These are phyloP conservation scores for Betula pendula DNA, from an alignment of 306 rosid genomes.

Conservation along the genomic window DNA sequence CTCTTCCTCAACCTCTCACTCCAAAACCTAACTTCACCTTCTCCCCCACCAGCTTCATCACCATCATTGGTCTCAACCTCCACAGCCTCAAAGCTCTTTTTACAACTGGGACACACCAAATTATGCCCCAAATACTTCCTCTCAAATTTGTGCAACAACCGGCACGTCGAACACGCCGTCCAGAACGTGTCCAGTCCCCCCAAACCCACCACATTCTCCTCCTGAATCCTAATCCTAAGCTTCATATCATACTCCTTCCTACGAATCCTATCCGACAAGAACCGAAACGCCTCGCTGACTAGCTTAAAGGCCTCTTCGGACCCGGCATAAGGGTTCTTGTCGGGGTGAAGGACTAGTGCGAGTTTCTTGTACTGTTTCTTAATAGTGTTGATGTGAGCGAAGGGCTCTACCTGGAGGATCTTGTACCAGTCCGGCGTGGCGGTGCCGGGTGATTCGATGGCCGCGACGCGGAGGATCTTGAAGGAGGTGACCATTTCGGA, in stretches of 20 bases:
- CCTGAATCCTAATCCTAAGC: constrained; percentile 62
- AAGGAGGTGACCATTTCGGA: constrained; percentile 64
- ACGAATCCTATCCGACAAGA: constrained; percentile 58
- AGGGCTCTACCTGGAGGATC: constrained; percentile 65
- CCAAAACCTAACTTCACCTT: constrained; percentile 31
- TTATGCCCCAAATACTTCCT: constrained; percentile 62
- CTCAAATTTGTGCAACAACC: constrained; percentile 76
- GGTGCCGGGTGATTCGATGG: constrained; percentile 12
- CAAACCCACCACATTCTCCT: constrained; percentile 33
- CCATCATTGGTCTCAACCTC: constrained; percentile 49
- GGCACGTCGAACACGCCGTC: constrained; percentile 77
- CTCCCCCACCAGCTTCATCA: background rate
- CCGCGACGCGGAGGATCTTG: constrained; percentile 47
- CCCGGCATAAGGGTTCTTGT: constrained; percentile 52
- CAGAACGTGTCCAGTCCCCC: constrained; percentile 55
- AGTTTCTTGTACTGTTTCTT: constrained; percentile 72
- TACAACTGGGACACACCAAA: constrained; percentile 76
- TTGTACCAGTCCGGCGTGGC: constrained; percentile 52
- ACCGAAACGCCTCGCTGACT: constrained; percentile 58
- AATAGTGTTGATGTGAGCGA: constrained; percentile 46
- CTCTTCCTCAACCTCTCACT: constrained; percentile 34
- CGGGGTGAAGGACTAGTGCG: constrained; percentile 67
- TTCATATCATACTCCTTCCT: constrained; percentile 64
- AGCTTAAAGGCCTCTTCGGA: constrained; percentile 83
- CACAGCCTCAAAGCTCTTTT: constrained; percentile 66